Evolutionary conservation across 495 filamentous ascomycete species (phyloP).

Genomic region (Opeltia flavorubescens): DNA sequence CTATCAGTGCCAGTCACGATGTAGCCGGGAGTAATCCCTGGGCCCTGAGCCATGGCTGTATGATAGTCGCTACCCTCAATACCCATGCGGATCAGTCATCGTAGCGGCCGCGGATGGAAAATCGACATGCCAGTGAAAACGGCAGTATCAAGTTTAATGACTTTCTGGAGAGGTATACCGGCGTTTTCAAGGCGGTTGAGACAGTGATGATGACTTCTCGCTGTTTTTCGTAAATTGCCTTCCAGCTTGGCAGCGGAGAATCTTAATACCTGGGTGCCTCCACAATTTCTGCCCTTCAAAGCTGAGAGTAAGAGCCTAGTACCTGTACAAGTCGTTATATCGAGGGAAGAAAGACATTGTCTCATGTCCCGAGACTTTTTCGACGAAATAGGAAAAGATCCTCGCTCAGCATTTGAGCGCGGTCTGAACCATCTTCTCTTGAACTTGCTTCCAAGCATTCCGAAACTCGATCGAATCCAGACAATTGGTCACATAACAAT

Average conservation of each 20-base stretch:
- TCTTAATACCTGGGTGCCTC: too few relatives aligned
- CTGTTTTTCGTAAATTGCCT: too few relatives aligned
- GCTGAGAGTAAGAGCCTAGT: too few relatives aligned
- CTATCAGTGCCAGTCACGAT: constrained; percentile 26
- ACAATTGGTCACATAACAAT: not conserved
- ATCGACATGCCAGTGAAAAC: constrained; percentile 22
- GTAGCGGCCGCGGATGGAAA: not conserved
- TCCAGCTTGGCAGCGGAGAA: too few relatives aligned
- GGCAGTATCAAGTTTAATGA: constrained; percentile 30
- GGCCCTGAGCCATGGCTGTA: constrained; percentile 24
- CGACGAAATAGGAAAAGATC: too few relatives aligned
- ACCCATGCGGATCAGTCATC: constrained; percentile 1
- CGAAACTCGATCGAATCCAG: not conserved
- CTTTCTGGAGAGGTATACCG: constrained; percentile 27
- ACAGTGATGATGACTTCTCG: too few relatives aligned
- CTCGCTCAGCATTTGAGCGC: too few relatives aligned
- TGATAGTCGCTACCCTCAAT: constrained; percentile 25
- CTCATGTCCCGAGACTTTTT: too few relatives aligned
- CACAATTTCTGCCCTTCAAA: too few relatives aligned
- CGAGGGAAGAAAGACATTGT: too few relatives aligned
- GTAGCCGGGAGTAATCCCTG: constrained; percentile 22
- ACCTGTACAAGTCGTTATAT: too few relatives aligned
- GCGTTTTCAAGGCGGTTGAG: constrained; percentile 37
- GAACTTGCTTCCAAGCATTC: not conserved
- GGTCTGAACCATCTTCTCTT: not conserved